Evolutionary conservation across 129 eudicot genomes (phyloP), one percentile per base, ranked within the genome.

Genomic region (Smallanthus sonchifolius): DNA sequence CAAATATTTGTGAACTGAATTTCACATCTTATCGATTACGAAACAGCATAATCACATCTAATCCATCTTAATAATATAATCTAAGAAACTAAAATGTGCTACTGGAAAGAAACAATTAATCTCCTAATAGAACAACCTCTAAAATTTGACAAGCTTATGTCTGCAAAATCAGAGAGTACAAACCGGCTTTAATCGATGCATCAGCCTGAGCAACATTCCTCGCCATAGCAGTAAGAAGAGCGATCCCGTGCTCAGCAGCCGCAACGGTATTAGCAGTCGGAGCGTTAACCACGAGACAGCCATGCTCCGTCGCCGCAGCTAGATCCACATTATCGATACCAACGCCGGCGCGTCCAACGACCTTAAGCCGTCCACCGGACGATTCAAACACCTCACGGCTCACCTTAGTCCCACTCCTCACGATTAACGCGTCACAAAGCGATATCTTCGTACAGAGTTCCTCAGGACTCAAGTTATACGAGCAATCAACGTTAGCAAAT

Each of bases 281-380:
- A 62, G 96, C 96, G 45, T 92, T 92, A 16, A 92, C 98, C 17
- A 92, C 98, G 4, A 92, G 63, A 62, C 98, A 92, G 0, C 98
- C 98, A 57, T 93, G 98, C 76, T 93, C 98, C 3, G 98, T 93
- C 61, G 98, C 96, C 32, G 98, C 98, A 15, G 87, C 89, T 78
- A 93, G 88, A 88, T 93, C 98, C 76, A 93, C 98, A 74, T 93
- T 93, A 63, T 93, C 96, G 24, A 93, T 93, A 60, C 96, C 98
- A 4, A 93, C 96, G 19, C 98, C 98, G 7, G 98, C 98, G 1
- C 96, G 82, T 38, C 98, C 98, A 51, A 93, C 96, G 1, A 93
- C 98, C 79, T 87, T 93, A 16, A 93, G 82, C 82, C 96, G 55
- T 6, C 98, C 98, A 15, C 70, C 88, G 13, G 95, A 90, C 16